phyloP scores from a whole-genome alignment of 78 protist species.

The Blattamonas nauphoetae region DNA sequence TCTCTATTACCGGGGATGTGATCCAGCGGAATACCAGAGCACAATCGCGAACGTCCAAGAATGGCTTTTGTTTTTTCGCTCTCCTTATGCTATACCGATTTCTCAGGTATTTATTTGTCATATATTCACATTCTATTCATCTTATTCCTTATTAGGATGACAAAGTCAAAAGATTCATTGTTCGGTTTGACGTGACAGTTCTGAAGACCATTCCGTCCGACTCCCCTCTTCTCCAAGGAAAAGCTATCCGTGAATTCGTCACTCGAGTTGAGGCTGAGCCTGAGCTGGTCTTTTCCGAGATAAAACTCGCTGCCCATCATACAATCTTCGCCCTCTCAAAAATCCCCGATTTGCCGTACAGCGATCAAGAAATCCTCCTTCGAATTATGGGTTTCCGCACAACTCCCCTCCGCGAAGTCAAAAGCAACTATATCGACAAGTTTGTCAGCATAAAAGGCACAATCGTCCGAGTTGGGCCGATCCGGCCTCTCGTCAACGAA shows the following conservation, averaged over 20 bases:
- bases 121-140: background rate
- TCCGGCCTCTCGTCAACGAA: constrained; percentile 60
- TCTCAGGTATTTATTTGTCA: background rate
- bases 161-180: background rate
- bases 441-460: constrained; percentile 71
- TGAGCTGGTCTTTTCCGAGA: background rate
- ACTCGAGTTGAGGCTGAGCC: background rate
- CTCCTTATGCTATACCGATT: background rate
- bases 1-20: background rate
- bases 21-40: background rate
- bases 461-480: constrained; percentile 68
- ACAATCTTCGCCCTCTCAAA: background rate
- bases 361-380: background rate
- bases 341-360: background rate
- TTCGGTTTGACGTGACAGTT: background rate
- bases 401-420: background rate
- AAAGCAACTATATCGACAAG: constrained; percentile 16
- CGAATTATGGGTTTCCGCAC: background rate
- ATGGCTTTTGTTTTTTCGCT: background rate
- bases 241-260: background rate
- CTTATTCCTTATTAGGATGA: background rate
- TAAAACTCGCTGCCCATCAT: constrained; percentile 2
- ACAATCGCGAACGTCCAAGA: background rate
- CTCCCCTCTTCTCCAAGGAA: background rate
- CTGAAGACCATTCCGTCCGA: background rate